Percentiles rank a stretch among this genome's conserved stretches.
Conservation (phyloP, 371 early-diverging fungal genomes). For the Actinomortierella ambigua region DNA sequence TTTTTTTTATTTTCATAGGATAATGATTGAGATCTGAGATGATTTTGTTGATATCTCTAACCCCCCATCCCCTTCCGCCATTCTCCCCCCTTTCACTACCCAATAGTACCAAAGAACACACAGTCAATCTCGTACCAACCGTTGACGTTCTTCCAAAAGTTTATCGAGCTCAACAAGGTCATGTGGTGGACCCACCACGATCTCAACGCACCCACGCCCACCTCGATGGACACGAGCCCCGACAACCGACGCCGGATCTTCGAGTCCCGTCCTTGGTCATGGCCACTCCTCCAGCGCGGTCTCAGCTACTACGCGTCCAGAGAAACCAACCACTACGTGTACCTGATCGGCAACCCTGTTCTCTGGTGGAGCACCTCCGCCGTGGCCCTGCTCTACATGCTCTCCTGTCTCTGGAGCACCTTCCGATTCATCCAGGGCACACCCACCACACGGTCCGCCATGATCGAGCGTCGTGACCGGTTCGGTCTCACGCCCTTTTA, state of each 20-base stretch:
- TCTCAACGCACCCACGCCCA: conserved; percentile 50
- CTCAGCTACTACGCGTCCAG: conserved; percentile 90
- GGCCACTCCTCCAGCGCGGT: conserved; percentile 87
- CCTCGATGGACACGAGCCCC: background rate
- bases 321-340: conserved; percentile 78
- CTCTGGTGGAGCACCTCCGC: conserved; percentile 85
- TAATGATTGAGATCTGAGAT: too few relatives aligned
- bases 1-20: background rate
- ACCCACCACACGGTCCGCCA: conserved; percentile 72
- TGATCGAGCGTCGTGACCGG: conserved; percentile 5
- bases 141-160: conserved; percentile 81
- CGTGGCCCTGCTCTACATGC: conserved; percentile 60
- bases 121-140: conserved; percentile 47
- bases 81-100: background rate
- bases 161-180: conserved; percentile 82
- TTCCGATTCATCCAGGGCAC: conserved; percentile 64
- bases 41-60: too few relatives aligned
- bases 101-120: conserved; percentile 17
- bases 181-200: conserved; percentile 93
- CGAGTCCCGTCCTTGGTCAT: conserved; percentile 74
- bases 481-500: conserved; percentile 49
- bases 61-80: too few relatives aligned
- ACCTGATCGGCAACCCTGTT: conserved; percentile 95
- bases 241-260: conserved; percentile 42
- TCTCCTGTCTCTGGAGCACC: conserved; percentile 50